A percentile compares a stretch with the other conserved stretches of the same genome.
These are phyloP conservation scores for Darksidea phi DNA, from an alignment of 495 filamentous ascomycete species.

Conservation along the genomic window DNA sequence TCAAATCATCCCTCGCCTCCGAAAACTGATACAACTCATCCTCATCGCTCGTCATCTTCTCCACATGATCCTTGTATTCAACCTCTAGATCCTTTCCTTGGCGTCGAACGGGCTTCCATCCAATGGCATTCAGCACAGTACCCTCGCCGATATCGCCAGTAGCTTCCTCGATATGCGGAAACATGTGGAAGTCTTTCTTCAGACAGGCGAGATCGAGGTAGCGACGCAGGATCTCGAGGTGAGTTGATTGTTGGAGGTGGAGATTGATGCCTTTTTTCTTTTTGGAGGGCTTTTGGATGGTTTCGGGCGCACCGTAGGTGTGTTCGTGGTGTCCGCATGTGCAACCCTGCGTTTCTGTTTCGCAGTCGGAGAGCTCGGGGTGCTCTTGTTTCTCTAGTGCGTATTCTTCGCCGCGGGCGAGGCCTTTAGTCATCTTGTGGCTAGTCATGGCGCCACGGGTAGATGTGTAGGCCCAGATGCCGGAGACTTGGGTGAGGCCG, in stretches of 20 bases:
- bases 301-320: conserved; percentile 8
- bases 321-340: conserved; percentile 27
- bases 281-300: neutral
- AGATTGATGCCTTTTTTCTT: conserved; percentile 13
- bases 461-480: conserved; percentile 45
- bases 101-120: conserved; percentile 43
- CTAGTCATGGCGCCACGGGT: conserved; percentile 43
- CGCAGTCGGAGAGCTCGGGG: neutral
- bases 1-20: conserved; percentile 45
- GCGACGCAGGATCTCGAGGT: conserved; percentile 17
- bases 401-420: conserved; percentile 3
- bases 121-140: conserved; percentile 44
- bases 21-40: conserved; percentile 45
- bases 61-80: conserved; percentile 12
- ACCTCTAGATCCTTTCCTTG: conserved; percentile 40
- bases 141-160: conserved; percentile 33
- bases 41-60: conserved; percentile 26
- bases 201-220: conserved; percentile 27
- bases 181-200: conserved; percentile 21
- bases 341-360: conserved; percentile 15
- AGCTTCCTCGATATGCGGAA: conserved; percentile 17
- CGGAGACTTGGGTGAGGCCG: conserved; percentile 42
- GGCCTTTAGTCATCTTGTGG: conserved; percentile 17
- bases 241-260: conserved; percentile 11
- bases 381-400: neutral